Conservation (phyloP, 2,329 filamentous ascomycete genomes). For the Trichoderma atrobrunneum region DNA sequence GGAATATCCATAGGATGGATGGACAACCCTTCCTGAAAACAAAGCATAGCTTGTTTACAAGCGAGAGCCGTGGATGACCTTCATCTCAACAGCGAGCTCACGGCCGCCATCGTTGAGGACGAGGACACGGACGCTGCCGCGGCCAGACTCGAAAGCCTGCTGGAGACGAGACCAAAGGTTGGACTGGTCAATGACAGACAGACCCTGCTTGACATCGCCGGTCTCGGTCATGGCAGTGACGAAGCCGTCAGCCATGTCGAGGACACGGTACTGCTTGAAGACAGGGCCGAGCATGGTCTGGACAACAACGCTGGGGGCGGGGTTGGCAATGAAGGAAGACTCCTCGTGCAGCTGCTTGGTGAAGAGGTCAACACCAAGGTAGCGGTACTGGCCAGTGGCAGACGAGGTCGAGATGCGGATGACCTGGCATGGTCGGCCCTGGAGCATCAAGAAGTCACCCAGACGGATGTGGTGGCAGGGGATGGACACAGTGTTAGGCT, state of each 20-base stretch:
- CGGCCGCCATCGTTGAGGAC: slow-evolving; percentile 91
- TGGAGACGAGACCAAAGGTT: slow-evolving; percentile 78
- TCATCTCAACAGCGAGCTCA: slow-evolving; percentile 98
- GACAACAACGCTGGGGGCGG: slow-evolving; percentile 90
- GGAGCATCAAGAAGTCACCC: slow-evolving; percentile 96
- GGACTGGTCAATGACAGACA: slow-evolving; percentile 94
- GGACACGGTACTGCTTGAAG: slow-evolving; percentile 99
- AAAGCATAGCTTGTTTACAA: slow-evolving; percentile 45
- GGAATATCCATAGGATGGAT: slow-evolving; percentile 15
- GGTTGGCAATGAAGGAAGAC: slow-evolving; percentile 96
- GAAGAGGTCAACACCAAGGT: slow-evolving; percentile 99
- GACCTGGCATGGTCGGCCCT: slow-evolving; percentile 98
- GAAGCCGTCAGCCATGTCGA: slow-evolving; percentile 85
- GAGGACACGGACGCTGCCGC: slow-evolving; percentile 89
- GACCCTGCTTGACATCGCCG: slow-evolving; percentile 94
- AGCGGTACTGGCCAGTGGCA: slow-evolving; percentile 98
- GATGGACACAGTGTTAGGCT: slow-evolving; percentile 89
- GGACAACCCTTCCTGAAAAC: slow-evolving; percentile 4
- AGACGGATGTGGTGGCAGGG: slow-evolving; percentile 99
- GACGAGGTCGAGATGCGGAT: slow-evolving; percentile 98
- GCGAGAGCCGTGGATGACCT: slow-evolving; percentile 84
- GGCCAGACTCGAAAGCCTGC: slow-evolving; percentile 83
- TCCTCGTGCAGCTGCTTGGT: slow-evolving; percentile 99
- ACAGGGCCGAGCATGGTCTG: slow-evolving; percentile 99
- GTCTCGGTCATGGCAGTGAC: slow-evolving; percentile 98